Percentiles rank a stretch among this genome's conserved stretches.
Evolutionary conservation across 2,329 filamentous ascomycete genomes (phyloP).

Genomic region (Scedosporium dehoogii): DNA sequence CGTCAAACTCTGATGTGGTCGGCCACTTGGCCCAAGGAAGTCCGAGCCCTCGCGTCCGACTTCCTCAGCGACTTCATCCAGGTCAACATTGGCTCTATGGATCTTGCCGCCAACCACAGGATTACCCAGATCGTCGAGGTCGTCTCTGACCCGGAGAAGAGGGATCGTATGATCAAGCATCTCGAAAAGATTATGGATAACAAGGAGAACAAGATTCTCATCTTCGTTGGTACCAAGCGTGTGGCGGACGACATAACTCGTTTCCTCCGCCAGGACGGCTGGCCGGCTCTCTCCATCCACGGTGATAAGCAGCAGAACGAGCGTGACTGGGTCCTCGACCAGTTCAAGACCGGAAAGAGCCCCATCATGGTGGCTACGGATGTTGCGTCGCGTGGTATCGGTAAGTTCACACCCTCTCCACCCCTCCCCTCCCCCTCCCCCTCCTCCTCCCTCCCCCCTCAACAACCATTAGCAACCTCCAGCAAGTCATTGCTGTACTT

Average conservation of each 20-base stretch:
- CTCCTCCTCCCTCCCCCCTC: slow-evolving; percentile 42
- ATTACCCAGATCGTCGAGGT: slow-evolving; percentile 98
- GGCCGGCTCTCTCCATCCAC: slow-evolving; percentile 96
- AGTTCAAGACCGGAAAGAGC: slow-evolving; percentile 99
- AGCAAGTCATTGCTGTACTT: slow-evolving; percentile 53
- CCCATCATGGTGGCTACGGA: slow-evolving; percentile 99
- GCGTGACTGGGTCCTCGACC: slow-evolving; percentile 98
- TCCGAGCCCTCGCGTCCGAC: slow-evolving; percentile 80
- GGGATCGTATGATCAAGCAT: slow-evolving; percentile 93
- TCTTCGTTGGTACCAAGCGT: slow-evolving; percentile 91
- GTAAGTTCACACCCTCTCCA: slow-evolving; percentile 67
- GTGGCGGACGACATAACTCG: slow-evolving; percentile 96
- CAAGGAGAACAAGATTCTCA: slow-evolving; percentile 87
- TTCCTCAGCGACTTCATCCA: slow-evolving; percentile 96
- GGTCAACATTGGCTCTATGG: slow-evolving; percentile 96
- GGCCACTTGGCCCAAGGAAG: slow-evolving; percentile 98
- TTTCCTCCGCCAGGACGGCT: slow-evolving; percentile 94
- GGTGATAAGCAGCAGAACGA: slow-evolving; percentile 99
- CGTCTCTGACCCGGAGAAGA: slow-evolving; percentile 93
- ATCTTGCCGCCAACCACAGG: slow-evolving; percentile 91
- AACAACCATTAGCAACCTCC: slow-evolving; percentile 26
- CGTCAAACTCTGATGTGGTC: slow-evolving; percentile 99
- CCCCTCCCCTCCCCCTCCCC: slow-evolving; percentile 26
- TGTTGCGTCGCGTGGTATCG: slow-evolving; percentile 99
- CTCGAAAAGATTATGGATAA: slow-evolving; percentile 97